phyloP scores from a whole-genome alignment of 2,329 filamentous ascomycete genomes.

The Penicillium crustosum region DNA sequence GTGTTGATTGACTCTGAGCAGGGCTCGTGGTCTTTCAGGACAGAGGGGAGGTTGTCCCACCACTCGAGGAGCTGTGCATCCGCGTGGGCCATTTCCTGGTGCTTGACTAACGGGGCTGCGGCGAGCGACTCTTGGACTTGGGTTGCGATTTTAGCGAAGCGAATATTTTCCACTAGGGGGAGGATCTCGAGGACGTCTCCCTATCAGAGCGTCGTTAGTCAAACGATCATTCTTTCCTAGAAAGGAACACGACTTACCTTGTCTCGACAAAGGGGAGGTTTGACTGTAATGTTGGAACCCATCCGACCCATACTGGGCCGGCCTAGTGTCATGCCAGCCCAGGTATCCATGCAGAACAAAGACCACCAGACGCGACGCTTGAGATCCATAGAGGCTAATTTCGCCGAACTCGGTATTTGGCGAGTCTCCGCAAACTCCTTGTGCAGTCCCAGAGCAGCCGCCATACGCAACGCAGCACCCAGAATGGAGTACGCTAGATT shows the following conservation, averaged over 20 bases:
- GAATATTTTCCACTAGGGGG: constrained; percentile 72
- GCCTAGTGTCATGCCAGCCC: constrained; percentile 69
- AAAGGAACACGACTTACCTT: constrained; percentile 31
- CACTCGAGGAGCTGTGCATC: constrained; percentile 69
- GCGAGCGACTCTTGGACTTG: constrained; percentile 74
- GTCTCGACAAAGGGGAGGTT: constrained; percentile 56
- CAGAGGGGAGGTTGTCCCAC: constrained; percentile 69
- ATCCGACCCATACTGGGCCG: constrained; percentile 68
- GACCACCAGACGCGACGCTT: constrained; percentile 72
- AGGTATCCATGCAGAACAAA: constrained; percentile 71
- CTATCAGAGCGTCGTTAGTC: constrained; percentile 30
- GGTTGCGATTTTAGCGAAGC: constrained; percentile 76
- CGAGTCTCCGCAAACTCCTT: constrained; percentile 57
- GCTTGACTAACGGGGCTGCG: constrained; percentile 65
- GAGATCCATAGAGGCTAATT: constrained; percentile 58
- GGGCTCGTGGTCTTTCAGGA: constrained; percentile 63
- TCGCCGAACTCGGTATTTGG: constrained; percentile 46
- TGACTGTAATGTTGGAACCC: constrained; percentile 67
- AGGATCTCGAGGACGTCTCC: constrained; percentile 65
- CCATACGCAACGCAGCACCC: constrained; percentile 70
- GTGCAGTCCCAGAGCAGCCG: constrained; percentile 71
- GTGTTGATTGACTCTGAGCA: constrained; percentile 70
- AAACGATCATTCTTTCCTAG: constrained; percentile 28
- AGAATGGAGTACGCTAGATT: constrained; percentile 74
- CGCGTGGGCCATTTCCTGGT: constrained; percentile 64